phyloP scores from a whole-genome alignment of 345 rosid species.

The Linum lewisii region DNA sequence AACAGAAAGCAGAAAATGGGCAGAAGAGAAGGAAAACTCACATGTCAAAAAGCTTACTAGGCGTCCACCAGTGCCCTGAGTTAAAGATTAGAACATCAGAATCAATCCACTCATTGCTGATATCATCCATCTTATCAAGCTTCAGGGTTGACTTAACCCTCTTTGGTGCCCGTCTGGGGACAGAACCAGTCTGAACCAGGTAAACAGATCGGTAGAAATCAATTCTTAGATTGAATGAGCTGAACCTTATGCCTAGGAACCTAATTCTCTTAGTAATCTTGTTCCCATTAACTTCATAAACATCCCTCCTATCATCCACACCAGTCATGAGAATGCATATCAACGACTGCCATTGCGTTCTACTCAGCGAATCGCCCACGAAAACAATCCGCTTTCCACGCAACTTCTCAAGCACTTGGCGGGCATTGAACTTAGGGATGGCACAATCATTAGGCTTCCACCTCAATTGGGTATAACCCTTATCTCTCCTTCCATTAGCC shows the following conservation, averaged over 20 bases:
- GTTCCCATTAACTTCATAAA: slow-evolving; percentile 51
- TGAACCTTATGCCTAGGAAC: slow-evolving; percentile 49
- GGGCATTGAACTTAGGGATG: slow-evolving; percentile 42
- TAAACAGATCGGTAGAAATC: slow-evolving; percentile 68
- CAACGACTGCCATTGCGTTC: slow-evolving; percentile 89
- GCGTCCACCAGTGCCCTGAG: slow-evolving; percentile 78
- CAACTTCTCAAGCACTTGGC: slow-evolving; percentile 37
- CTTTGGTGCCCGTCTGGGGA: slow-evolving; percentile 47
- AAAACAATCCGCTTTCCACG: slow-evolving; percentile 72
- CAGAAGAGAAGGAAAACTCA: slow-evolving; percentile 25
- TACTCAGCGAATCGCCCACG: slow-evolving; percentile 86
- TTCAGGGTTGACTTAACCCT: slow-evolving; percentile 47
- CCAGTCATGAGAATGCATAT: slow-evolving; percentile 77
- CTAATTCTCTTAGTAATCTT: slow-evolving; percentile 43
- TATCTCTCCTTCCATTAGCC: slow-evolving; percentile 57
- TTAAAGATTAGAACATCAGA: slow-evolving; percentile 55
- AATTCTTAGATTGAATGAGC: slow-evolving; percentile 34
- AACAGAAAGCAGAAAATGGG: slow-evolving; percentile 1
- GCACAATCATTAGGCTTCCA: slow-evolving; percentile 71
- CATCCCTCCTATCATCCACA: slow-evolving; percentile 51
- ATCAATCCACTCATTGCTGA: slow-evolving; percentile 63
- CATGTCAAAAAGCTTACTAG: slow-evolving; percentile 60
- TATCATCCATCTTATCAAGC: slow-evolving; percentile 49
- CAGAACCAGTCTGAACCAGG: slow-evolving; percentile 44
- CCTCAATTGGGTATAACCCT: slow-evolving; percentile 57